Base-by-base conservation (phyloP, 805 yeast species). In the Saccharomycopsis amapae region DNA sequence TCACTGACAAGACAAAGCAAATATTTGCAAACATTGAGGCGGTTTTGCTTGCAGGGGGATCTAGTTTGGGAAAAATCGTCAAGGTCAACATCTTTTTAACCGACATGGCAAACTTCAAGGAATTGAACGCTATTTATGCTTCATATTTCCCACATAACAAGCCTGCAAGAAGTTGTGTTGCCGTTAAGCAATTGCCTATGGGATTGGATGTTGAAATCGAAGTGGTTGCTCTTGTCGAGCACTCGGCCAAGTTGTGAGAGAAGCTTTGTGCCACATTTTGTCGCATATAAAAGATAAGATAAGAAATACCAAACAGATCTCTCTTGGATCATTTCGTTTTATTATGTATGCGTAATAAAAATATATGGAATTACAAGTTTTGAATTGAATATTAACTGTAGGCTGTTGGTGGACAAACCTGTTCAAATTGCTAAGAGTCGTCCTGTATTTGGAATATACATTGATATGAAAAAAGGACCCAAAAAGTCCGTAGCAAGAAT, bases 91-190 rank as follows among this genome's bases (percentile, higher is more conserved):
- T 90, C 55, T 90, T 86, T 73, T 77, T 93, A 63, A 80, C 95
- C 50, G 96, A 90, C 66, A 90, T 90, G 81, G 70, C 70, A 57
- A 76, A 83, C 62, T 90, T 93, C 60, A 85, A 75, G 51, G 83
- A 76, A 53, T 85, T 90, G 72, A 90, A 90, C 70, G 73, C 71
- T 54, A 95, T 85, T 44, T 90, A 90, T 67, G 78, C 77, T 42
- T 63, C 80, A 65, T 81, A 83, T 67, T 86, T 86, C 69, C 72
- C 62, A 58, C 69, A 65, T 38, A 88, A 81, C 69, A 83, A 83
- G 64, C 97, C 98, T 36, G 97, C 97, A 33, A 85, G 98, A 76
- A 85, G 96, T 2, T 93, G 97, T 73, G 95, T 90, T 57, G 96
- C 97, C 37, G 97, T 88, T 53, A 81, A 79, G 66, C 79, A 77